Percentiles rank a stretch among this genome's conserved stretches.
These are phyloP conservation scores for Aspergillus terreus DNA, from an alignment of 2,329 filamentous ascomycete species.

Conservation along the genomic window DNA sequence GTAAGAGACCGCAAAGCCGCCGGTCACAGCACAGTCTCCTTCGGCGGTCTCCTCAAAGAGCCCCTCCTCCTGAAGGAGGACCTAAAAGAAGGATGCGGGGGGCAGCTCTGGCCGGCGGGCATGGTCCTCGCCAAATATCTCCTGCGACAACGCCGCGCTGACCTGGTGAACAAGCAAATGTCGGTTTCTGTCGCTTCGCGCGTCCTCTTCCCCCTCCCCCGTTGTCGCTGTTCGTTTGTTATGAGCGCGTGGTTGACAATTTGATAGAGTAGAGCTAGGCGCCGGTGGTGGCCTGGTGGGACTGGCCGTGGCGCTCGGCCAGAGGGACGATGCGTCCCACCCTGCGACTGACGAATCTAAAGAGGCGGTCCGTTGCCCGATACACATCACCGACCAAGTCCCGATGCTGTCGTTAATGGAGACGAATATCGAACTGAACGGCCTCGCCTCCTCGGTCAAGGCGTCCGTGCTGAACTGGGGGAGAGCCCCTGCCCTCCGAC, in stretches of 20 bases:
- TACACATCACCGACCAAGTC: slow-evolving; percentile 82
- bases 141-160: slow-evolving; percentile 66
- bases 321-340: no score
- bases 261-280: slow-evolving; percentile 77
- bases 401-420: slow-evolving; percentile 84
- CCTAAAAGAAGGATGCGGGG: slow-evolving; percentile 81
- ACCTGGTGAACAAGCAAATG: slow-evolving; percentile 67
- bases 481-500: slow-evolving; percentile 38
- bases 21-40: slow-evolving; percentile 53
- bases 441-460: slow-evolving; percentile 59
- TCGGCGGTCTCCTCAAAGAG: slow-evolving; percentile 68
- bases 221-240: neutral
- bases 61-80: slow-evolving; percentile 80
- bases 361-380: slow-evolving; percentile 47
- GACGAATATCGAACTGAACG: slow-evolving; percentile 81
- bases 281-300: slow-evolving; percentile 86
- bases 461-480: slow-evolving; percentile 82
- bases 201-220: neutral
- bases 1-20: slow-evolving; percentile 51
- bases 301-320: slow-evolving; percentile 54
- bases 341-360: no score
- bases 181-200: slow-evolving; percentile 44
- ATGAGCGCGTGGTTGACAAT: neutral
- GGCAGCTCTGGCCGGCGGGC: slow-evolving; percentile 90
- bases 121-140: slow-evolving; percentile 85